Evolutionary conservation across 2,329 filamentous ascomycete species (phyloP), one percentile per base, ranked within the genome.

Genomic region (Knoxdaviesia capensis): DNA sequence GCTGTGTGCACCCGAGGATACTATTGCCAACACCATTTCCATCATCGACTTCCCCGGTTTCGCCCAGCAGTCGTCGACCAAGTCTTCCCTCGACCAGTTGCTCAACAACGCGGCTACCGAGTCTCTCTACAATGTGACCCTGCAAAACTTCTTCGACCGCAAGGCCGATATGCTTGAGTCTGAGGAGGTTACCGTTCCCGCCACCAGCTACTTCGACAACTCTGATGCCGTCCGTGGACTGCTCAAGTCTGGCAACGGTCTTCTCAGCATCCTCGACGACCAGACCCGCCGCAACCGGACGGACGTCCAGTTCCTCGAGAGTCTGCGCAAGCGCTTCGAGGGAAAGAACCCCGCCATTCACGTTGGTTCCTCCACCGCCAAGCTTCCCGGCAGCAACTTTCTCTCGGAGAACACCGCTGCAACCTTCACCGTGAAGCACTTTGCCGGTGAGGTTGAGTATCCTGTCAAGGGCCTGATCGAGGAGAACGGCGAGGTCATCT

Each of bases 181-280:
- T 1, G 90, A 98, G 57, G 90, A 98, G 56, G 84, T 98, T 34
- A 76, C 69, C 32, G 84, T 98, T 3, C 73, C 87, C 2, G 79
- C 87, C 1, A 94, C 88, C 0, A 94, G 85, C 62, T 98, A 96
- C 59, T 98, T 94, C 51, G 90, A 98, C 59, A 98, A 96, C 58
- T 86, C 83, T 0, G 90, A 96, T 56, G 86, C 88, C 7, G 86
- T 94, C 46, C 85, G 82, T 52, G 88, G 86, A 8, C 68, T 98
- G 32, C 65, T 98, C 43, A 98, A 96, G 63, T 70, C 84, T 44
- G 85, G 87, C 30, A 96, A 96, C 52, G 90, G 90, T 38, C 66
- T 98, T 35, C 67, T 98, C 20, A 87, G 85, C 59, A 98, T 98
- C 48, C 66, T 98, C 0, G 90, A 98, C 54, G 90, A 98, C 53